phyloP scores from a whole-genome alignment of 176 grass and related monocot genomes.

The Rhynchospora tenuis region DNA sequence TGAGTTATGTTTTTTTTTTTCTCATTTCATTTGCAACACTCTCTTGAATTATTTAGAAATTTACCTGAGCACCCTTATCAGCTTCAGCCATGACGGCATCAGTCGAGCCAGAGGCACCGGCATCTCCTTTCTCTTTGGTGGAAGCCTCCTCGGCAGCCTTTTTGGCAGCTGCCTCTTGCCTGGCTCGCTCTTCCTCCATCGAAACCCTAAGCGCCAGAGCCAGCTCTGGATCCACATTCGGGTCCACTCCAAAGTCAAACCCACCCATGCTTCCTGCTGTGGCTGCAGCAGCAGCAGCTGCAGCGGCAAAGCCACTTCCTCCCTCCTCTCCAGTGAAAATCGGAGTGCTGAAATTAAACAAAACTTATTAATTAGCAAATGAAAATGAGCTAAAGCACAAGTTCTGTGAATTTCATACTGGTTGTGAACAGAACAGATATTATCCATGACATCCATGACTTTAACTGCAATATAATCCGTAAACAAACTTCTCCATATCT shows the following conservation, averaged over 20 bases:
- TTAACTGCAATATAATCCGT: background rate
- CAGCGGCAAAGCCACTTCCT: conserved; percentile 89
- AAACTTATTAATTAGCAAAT: background rate
- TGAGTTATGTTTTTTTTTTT: background rate
- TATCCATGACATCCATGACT: background rate
- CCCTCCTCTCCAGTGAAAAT: conserved; percentile 96
- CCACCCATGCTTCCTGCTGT: conserved; percentile 60
- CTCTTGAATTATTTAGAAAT: conserved; percentile 3
- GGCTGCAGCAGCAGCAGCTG: conserved; percentile 83
- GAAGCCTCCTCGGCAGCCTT: conserved; percentile 61
- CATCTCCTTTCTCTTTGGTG: conserved; percentile 43
- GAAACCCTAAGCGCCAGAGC: conserved; percentile 84
- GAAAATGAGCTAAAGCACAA: background rate
- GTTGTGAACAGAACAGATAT: background rate
- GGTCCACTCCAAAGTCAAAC: conserved; percentile 97
- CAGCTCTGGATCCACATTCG: conserved; percentile 92
- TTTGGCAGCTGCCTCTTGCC: conserved; percentile 80
- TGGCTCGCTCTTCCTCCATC: conserved; percentile 97
- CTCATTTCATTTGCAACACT: background rate
- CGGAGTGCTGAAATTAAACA: conserved; percentile 64
- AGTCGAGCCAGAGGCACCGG: conserved; percentile 38
- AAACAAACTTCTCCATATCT: background rate
- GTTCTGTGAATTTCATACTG: background rate
- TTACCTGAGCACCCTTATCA: conserved; percentile 38
- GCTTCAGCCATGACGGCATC: conserved; percentile 67